These are phyloP conservation scores for Euphorbia lathyris DNA, from an alignment of 345 rosid genomes.

Conservation along the genomic window DNA sequence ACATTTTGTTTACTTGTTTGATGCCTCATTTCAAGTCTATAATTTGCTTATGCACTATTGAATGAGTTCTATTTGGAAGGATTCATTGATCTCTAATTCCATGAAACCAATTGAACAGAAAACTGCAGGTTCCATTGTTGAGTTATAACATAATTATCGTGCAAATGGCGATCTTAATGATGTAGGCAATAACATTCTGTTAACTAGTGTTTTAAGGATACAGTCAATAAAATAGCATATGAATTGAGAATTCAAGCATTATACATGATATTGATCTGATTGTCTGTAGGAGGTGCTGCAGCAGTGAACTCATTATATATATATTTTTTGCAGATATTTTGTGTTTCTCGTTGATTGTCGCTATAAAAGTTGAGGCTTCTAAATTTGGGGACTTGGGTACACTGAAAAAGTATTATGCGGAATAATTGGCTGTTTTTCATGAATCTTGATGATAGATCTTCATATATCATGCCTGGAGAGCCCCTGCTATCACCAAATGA, in stretches of 20 bases:
- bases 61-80: neutral
- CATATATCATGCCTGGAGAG: slow-evolving; percentile 43
- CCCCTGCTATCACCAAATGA: slow-evolving; percentile 40
- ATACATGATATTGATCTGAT: neutral
- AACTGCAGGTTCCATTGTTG: too few relatives aligned
- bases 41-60: too few relatives aligned
- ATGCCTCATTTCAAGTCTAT: neutral
- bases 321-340: slow-evolving; percentile 13
- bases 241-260: neutral
- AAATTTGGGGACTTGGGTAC: slow-evolving; percentile 10
- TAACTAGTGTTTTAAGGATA: neutral
- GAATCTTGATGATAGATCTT: slow-evolving; percentile 49
- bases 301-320: neutral
- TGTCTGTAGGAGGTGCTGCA: neutral
- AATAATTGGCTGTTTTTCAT: slow-evolving; percentile 40
- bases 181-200: neutral
- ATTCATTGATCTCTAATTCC: neutral
- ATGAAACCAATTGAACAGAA: neutral
- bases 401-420: slow-evolving; percentile 27
- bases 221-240: neutral
- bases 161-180: neutral
- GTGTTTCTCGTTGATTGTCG: neutral
- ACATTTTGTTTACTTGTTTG: neutral
- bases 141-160: too few relatives aligned
- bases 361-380: slow-evolving; percentile 12